Evolutionary conservation across 768 basidiomycete species (phyloP).

Genomic region (Russula sp.): DNA sequence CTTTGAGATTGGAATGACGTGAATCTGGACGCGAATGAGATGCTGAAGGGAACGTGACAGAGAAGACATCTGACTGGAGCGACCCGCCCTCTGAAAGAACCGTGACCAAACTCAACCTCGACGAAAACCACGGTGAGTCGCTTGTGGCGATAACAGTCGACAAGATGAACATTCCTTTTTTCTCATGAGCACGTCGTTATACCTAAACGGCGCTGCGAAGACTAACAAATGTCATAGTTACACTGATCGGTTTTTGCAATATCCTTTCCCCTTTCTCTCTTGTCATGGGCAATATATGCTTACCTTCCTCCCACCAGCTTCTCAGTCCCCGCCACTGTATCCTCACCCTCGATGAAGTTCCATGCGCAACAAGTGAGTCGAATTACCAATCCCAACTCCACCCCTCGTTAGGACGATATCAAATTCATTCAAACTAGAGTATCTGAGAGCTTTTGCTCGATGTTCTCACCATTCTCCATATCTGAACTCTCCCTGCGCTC

Average conservation of each 20-base stretch:
- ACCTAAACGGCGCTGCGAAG: slow-evolving; percentile 54
- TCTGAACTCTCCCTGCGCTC: slow-evolving; percentile 14
- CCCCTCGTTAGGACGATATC: slow-evolving; percentile 45
- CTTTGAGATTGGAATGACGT: background rate
- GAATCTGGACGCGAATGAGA: background rate
- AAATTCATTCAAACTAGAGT: slow-evolving; percentile 85
- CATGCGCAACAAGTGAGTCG: background rate
- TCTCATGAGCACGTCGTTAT: slow-evolving; percentile 44
- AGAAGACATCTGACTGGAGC: background rate
- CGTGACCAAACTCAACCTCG: background rate
- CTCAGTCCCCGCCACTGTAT: slow-evolving; percentile 11
- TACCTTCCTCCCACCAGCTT: background rate
- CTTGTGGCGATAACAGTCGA: slow-evolving; percentile 31
- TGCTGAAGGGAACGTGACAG: background rate
- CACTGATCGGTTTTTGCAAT: slow-evolving; percentile 61
- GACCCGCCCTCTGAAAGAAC: slow-evolving; percentile 24
- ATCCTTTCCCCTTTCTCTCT: slow-evolving; percentile 21
- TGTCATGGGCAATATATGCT: background rate
- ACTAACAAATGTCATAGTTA: slow-evolving; percentile 77
- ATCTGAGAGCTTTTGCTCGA: slow-evolving; percentile 69
- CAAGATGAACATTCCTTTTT: slow-evolving; percentile 49
- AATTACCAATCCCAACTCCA: slow-evolving; percentile 17
- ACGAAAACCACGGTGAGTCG: slow-evolving; percentile 13
- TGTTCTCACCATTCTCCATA: slow-evolving; percentile 49
- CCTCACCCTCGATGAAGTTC: slow-evolving; percentile 3